Base-by-base conservation (phyloP, 345 rosid species). In the Moricandia moricandioides region DNA sequence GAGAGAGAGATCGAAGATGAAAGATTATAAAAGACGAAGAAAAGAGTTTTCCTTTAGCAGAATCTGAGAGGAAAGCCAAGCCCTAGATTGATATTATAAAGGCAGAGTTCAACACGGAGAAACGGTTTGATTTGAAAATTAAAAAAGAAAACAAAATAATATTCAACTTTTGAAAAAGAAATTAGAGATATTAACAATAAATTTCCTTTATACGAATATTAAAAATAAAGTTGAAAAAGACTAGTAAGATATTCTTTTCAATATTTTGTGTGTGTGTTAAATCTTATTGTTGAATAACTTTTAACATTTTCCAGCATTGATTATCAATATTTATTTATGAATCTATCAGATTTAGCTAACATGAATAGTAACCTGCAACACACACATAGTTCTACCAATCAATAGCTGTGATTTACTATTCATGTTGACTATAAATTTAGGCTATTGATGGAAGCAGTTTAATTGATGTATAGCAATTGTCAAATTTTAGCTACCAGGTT, bases 71-170 rank as follows among this genome's bases (percentile, higher is more conserved):
- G 72, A 55, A 37, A 59, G 66, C 26, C 11, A 17, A 52, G 73
- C 69, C 81, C 55, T 65, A 30, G 63, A 65, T 49, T 72, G 40
- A 67, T 39, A 5, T 37, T 40, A 40, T 10, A 73, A 63, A 79
- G 84, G 88, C 5, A 84, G 89, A 86, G 84, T 76, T 80, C 74
- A 76, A 88, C 89, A 81, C 88, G 92, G 88, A 83, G 84, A 79
- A 83, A 83, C 86, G 72, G 88, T 85, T 88, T 21, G 88, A 80
- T 80, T 72, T 73, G 45, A 45, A 58, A 39, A 17, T 7, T 7
- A 17, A 35, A 12, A 51, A 49, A 49, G 0, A 18, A 52, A 52
- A 69, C 43, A 35, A 37, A 62, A 17, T 52, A 62, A 62, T 8
- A 76, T 61, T 75, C 69, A 61, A 69, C 69, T 9, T 21, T 12